Conservation (phyloP, 2,329 filamentous ascomycete genomes). For the Colletotrichum costaricense region DNA sequence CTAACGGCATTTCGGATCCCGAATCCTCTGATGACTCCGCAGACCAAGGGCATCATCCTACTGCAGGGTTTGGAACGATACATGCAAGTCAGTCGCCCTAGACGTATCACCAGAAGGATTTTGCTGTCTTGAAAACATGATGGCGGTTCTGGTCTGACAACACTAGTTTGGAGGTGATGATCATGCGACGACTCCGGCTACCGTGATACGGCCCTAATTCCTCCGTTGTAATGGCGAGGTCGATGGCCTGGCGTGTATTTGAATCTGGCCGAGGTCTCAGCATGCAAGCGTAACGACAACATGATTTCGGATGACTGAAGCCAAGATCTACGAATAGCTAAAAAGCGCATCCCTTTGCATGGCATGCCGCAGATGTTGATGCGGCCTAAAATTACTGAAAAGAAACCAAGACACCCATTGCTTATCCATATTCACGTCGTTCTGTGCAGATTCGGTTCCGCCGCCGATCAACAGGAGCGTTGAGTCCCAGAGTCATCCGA, state of each 20-base stretch:
- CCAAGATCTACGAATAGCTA: conserved; percentile 4
- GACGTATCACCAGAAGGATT: background rate
- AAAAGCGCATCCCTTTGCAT: background rate
- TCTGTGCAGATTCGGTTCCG: background rate
- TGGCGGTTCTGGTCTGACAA: background rate
- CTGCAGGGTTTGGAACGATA: background rate
- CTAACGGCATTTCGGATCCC: background rate
- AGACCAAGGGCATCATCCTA: background rate
- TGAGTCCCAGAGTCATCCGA: background rate
- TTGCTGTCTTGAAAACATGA: background rate
- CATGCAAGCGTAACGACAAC: background rate
- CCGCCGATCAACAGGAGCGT: background rate
- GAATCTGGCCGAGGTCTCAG: background rate
- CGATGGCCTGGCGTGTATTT: background rate
- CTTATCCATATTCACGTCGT: background rate
- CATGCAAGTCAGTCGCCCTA: background rate
- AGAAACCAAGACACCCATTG: background rate
- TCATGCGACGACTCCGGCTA: background rate
- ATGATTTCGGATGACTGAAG: background rate
- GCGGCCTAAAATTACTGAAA: background rate
- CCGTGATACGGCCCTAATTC: background rate
- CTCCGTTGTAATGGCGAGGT: background rate
- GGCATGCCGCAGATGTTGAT: background rate
- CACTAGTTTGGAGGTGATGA: background rate
- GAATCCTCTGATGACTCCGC: background rate